Percentiles rank a stretch among this genome's conserved stretches.
Evolutionary conservation across 495 filamentous ascomycete species (phyloP).

Genomic region (Tuber aestivum): DNA sequence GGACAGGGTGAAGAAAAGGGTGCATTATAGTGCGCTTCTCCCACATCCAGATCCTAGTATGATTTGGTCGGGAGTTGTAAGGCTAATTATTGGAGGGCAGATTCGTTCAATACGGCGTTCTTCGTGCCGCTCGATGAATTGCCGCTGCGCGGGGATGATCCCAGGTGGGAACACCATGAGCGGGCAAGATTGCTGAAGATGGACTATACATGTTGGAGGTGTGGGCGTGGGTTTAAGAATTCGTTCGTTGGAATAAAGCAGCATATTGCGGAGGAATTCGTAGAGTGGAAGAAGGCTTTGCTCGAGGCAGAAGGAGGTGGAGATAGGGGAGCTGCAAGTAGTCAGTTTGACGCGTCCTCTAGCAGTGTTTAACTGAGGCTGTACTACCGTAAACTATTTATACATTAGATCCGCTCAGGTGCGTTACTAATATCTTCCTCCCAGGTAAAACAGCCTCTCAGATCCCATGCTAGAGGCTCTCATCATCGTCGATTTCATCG

Average conservation of each 20-base stretch:
- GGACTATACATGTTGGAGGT: constrained; percentile 80
- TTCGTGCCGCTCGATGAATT: constrained; percentile 76
- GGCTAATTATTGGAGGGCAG: constrained; percentile 16
- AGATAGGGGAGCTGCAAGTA: neutral
- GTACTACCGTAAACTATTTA: neutral
- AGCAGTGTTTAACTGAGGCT: neutral
- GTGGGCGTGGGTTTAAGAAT: constrained; percentile 65
- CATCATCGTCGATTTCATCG: neutral
- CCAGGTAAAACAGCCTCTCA: neutral
- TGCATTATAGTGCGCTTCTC: constrained; percentile 63
- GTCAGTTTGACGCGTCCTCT: neutral
- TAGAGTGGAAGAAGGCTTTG: constrained; percentile 61
- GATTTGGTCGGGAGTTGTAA: neutral
- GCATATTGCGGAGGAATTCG: constrained; percentile 76
- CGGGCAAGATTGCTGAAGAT: constrained; percentile 32
- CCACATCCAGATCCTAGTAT: neutral
- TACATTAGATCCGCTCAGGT: neutral
- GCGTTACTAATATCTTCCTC: neutral
- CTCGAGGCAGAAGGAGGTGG: neutral
- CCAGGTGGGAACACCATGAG: constrained; percentile 51
- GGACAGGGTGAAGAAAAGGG: constrained; percentile 64
- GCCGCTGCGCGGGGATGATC: constrained; percentile 61
- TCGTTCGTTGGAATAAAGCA: constrained; percentile 66
- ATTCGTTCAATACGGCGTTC: constrained; percentile 83
- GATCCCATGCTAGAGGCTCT: neutral